Evolutionary conservation across 305 asterid genomes (phyloP).

Genomic region (Solanum aculeatissimum): DNA sequence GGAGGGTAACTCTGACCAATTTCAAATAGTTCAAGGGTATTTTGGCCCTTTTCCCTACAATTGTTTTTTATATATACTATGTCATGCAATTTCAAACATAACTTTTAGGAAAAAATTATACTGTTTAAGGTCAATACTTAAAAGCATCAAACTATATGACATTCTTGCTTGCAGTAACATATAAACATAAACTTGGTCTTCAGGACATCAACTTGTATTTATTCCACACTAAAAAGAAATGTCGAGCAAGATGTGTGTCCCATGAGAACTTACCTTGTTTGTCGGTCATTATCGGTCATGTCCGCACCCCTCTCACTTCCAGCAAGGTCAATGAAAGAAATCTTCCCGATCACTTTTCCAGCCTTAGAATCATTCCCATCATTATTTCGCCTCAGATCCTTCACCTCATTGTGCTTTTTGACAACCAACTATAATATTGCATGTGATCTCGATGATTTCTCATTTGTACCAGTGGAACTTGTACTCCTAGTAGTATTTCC

Average conservation of each 20-base stretch:
- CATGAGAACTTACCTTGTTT: conserved; percentile 37
- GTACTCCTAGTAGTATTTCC: conserved; percentile 95
- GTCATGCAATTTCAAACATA: not conserved
- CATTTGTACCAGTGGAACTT: conserved; percentile 95
- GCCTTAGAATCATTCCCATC: conserved; percentile 63
- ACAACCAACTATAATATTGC: conserved; percentile 86
- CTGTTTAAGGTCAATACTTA: not conserved
- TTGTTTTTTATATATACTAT: not conserved
- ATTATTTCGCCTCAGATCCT: conserved; percentile 62
- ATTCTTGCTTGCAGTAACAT: not conserved
- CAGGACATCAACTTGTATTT: not conserved
- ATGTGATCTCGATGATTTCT: conserved; percentile 95
- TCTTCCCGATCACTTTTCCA: conserved; percentile 40
- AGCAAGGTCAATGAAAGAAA: conserved; percentile 68
- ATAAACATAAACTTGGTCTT: not conserved
- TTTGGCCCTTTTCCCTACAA: not conserved
- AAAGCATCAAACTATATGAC: not conserved
- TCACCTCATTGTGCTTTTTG: conserved; percentile 81
- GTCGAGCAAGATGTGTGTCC: not conserved
- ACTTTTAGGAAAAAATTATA: not conserved
- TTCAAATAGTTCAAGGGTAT: not conserved
- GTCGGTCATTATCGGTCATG: conserved; percentile 91
- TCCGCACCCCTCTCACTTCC: conserved; percentile 99
- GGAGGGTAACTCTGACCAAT: not conserved
- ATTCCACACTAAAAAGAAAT: not conserved